A percentile compares a stretch with the other conserved stretches of the same genome.
Evolutionary conservation across 2,329 filamentous ascomycete species (phyloP).

Genomic region (Paramyrothecium roridum): DNA sequence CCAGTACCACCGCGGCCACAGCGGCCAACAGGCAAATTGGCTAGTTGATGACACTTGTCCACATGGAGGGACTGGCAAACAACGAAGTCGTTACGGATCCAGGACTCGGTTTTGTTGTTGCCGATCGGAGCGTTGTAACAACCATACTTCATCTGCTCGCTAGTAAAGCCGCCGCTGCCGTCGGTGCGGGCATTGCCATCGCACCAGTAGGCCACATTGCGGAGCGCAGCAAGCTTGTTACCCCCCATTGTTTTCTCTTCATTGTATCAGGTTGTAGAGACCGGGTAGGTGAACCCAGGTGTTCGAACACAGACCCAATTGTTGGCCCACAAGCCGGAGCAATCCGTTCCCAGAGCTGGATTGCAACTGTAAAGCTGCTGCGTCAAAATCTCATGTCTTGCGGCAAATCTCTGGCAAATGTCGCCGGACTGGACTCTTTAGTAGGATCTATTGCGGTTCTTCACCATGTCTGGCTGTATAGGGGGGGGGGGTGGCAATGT

Average conservation of each 20-base stretch:
- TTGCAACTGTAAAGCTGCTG: constrained; percentile 5
- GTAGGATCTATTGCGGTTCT: constrained; percentile 11
- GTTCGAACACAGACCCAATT: constrained; percentile 4
- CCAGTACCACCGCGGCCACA: constrained; percentile 3
- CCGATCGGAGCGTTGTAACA: constrained; percentile 8
- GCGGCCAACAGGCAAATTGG: background rate
- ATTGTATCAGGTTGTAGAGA: background rate
- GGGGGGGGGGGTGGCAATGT: background rate
- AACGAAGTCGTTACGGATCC: constrained; percentile 4
- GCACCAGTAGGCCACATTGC: constrained; percentile 5
- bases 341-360: background rate
- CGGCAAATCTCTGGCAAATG: background rate
- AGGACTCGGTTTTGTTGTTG: constrained; percentile 4
- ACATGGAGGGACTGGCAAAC: background rate
- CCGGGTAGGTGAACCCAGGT: background rate
- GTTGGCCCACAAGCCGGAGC: constrained; percentile 1
- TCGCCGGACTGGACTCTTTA: background rate
- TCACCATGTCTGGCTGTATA: background rate
- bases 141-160: background rate
- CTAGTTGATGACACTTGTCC: background rate
- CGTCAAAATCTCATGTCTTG: constrained; percentile 6
- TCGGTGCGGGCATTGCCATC: background rate
- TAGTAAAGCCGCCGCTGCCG: background rate
- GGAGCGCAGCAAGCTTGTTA: constrained; percentile 3
- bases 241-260: constrained; percentile 3